Conservation (phyloP, 129 eudicot genomes). For the Tagetes erecta region DNA sequence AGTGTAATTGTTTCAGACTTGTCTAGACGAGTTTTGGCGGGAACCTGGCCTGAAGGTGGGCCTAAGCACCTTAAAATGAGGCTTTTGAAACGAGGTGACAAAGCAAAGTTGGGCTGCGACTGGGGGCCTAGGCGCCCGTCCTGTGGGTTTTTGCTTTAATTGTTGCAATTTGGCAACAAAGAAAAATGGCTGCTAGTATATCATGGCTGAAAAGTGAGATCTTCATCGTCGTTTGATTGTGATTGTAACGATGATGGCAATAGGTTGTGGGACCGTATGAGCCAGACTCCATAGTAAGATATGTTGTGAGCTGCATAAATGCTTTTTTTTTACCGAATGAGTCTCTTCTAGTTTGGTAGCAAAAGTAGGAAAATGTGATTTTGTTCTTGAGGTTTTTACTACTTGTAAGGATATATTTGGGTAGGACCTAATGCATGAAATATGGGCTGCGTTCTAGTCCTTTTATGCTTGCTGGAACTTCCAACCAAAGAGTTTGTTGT, state of each 20-base stretch:
- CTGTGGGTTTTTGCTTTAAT: too few species aligned
- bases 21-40: too few species aligned
- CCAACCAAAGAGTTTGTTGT: background rate
- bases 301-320: constrained; percentile 19
- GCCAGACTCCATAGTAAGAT: constrained; percentile 17
- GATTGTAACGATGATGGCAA: background rate
- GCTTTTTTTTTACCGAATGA: constrained; percentile 28
- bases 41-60: too few species aligned
- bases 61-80: too few species aligned
- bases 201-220: constrained; percentile 21
- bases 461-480: constrained; percentile 17
- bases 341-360: constrained; percentile 19
- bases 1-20: too few species aligned
- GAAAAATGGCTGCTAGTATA: constrained; percentile 28
- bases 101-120: too few species aligned
- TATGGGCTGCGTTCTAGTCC: background rate
- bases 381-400: constrained; percentile 24
- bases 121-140: too few species aligned
- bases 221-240: constrained; percentile 32
- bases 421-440: constrained; percentile 1
- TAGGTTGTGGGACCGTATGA: constrained; percentile 3
- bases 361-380: constrained; percentile 30
- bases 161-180: constrained; percentile 31
- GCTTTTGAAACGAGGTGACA: too few species aligned
- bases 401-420: constrained; percentile 25